Conservation (phyloP, 768 basidiomycete genomes). For the Tricholoma sp. region DNA sequence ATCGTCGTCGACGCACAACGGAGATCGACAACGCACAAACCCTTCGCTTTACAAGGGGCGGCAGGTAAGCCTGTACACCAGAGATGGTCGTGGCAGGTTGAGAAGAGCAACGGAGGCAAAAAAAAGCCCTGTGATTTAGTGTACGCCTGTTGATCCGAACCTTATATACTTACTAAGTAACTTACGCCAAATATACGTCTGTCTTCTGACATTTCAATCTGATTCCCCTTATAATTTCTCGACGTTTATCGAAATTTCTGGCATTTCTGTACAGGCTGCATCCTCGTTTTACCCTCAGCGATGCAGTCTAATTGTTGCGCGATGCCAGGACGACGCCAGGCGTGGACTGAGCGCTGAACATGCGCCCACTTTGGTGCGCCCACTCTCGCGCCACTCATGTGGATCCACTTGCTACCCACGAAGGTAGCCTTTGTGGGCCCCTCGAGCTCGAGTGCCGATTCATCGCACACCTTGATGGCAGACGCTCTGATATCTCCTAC, state of each 20-base stretch:
- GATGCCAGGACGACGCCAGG: too few relatives aligned
- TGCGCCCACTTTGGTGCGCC: too few relatives aligned
- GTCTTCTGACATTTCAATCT: constrained; percentile 1
- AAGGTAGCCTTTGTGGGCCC: too few relatives aligned
- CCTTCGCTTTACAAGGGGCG: background rate
- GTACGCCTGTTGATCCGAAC: constrained; percentile 16
- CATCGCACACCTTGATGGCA: background rate
- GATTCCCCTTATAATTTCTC: background rate
- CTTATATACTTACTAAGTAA: constrained; percentile 7
- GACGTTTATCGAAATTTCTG: background rate
- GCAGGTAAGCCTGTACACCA: background rate
- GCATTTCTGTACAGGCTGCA: too few relatives aligned
- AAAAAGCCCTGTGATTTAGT: constrained; percentile 4
- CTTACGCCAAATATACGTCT: background rate
- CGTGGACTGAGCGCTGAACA: too few relatives aligned
- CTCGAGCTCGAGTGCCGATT: too few relatives aligned
- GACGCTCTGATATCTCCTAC: background rate
- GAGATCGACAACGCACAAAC: background rate
- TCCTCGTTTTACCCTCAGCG: too few relatives aligned
- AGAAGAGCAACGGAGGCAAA: constrained; percentile 11
- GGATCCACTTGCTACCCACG: too few relatives aligned
- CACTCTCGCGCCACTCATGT: too few relatives aligned
- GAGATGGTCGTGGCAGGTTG: constrained; percentile 5
- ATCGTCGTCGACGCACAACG: constrained; percentile 6
- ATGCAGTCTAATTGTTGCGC: too few relatives aligned